Conservation (phyloP, 176 grass and related monocot genomes). For the Calamus simplicifolius region DNA sequence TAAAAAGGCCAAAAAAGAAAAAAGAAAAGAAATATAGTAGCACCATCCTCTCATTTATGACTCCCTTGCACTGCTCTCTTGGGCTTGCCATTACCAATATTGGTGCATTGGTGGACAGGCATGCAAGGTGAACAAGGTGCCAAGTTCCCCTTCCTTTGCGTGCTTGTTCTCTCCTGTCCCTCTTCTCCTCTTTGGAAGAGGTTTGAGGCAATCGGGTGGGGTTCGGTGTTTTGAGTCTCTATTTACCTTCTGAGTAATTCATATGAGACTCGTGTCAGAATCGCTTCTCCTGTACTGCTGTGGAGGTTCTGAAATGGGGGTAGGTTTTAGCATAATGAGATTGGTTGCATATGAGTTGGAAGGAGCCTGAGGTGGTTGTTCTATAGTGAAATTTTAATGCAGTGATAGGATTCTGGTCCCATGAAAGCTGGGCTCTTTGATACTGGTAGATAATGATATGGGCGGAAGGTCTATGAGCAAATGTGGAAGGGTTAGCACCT, state of each 20-base stretch:
- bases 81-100: background rate
- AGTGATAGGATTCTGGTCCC: background rate
- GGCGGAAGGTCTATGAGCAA: no score
- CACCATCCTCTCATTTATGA: background rate
- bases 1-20: background rate
- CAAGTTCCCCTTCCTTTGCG: background rate
- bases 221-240: background rate
- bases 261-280: no score
- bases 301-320: background rate
- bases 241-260: background rate
- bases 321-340: no score
- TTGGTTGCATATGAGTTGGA: constrained; percentile 6
- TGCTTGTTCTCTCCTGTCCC: background rate
- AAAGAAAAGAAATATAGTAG: background rate
- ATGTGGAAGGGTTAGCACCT: no score
- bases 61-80: background rate
- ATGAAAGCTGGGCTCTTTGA: no score
- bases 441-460: no score
- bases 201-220: background rate
- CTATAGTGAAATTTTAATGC: background rate
- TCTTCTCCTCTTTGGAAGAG: background rate
- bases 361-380: background rate
- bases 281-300: background rate
- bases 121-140: background rate
- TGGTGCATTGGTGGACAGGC: background rate